These are phyloP conservation scores for Colletotrichum tropicicola DNA, from an alignment of 2,329 filamentous ascomycete species.

Conservation along the genomic window DNA sequence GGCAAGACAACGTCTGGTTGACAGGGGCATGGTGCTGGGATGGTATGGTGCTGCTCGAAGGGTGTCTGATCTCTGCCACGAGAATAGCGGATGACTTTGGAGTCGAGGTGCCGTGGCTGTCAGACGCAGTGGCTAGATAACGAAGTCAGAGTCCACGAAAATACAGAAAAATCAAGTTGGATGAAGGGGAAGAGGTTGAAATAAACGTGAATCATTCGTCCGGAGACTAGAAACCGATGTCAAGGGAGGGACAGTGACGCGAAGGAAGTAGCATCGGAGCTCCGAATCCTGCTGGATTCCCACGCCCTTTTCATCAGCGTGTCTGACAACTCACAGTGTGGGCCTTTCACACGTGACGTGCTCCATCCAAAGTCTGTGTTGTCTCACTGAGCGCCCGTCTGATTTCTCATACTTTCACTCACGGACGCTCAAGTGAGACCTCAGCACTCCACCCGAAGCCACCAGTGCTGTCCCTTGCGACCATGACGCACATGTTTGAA, in stretches of 20 bases:
- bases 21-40: slow-evolving; percentile 72
- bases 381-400: no score
- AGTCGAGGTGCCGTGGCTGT: slow-evolving; percentile 53
- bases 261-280: background rate
- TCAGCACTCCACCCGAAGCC: background rate
- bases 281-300: background rate
- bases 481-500: background rate
- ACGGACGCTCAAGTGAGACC: no score
- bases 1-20: slow-evolving; percentile 62
- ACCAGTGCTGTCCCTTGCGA: background rate
- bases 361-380: no score
- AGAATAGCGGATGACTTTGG: slow-evolving; percentile 61
- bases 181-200: background rate
- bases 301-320: no score
- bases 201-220: background rate
- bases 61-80: slow-evolving; percentile 68
- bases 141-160: background rate
- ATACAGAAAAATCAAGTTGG: background rate
- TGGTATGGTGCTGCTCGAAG: slow-evolving; percentile 70
- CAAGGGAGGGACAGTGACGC: no score
- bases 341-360: no score
- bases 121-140: background rate
- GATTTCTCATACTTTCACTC: no score
- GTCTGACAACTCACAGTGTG: no score
- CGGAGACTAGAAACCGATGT: background rate